A percentile compares a stretch with the other conserved stretches of the same genome.
Conservation (phyloP, 306 rosid species). For the Abrus pulchellus region DNA sequence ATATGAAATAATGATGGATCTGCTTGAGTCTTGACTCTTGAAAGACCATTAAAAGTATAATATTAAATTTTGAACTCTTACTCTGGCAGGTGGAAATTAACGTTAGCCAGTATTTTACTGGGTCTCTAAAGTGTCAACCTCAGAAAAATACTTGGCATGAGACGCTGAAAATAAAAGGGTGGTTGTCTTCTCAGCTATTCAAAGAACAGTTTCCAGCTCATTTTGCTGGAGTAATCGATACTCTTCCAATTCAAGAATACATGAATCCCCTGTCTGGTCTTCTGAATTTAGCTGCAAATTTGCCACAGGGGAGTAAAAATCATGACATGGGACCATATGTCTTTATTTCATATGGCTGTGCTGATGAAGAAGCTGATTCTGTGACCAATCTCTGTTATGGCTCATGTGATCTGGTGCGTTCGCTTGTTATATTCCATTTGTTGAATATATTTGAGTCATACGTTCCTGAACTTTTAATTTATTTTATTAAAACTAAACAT, state of each 20-base stretch:
- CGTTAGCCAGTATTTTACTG: constrained; percentile 80
- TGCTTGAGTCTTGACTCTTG: constrained; percentile 19
- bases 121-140: constrained; percentile 74
- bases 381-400: constrained; percentile 77
- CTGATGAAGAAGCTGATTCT: constrained; percentile 71
- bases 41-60: constrained; percentile 25
- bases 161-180: constrained; percentile 82
- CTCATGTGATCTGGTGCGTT: constrained; percentile 82
- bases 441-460: constrained; percentile 15
- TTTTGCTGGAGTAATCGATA: constrained; percentile 75
- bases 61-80: constrained; percentile 35
- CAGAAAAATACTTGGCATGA: constrained; percentile 72
- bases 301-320: constrained; percentile 72
- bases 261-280: constrained; percentile 91
- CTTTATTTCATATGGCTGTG: constrained; percentile 77
- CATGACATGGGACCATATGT: constrained; percentile 87
- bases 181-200: constrained; percentile 89
- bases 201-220: constrained; percentile 93
- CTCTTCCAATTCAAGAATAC: constrained; percentile 90
- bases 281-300: constrained; percentile 83
- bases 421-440: constrained; percentile 44
- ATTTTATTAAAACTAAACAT: constrained; percentile 6
- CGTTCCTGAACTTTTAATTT: background rate
- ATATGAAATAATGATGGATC: background rate
- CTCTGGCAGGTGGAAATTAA: constrained; percentile 91